phyloP scores from a whole-genome alignment of 768 basidiomycete genomes.

The Suillus clintonianus region DNA sequence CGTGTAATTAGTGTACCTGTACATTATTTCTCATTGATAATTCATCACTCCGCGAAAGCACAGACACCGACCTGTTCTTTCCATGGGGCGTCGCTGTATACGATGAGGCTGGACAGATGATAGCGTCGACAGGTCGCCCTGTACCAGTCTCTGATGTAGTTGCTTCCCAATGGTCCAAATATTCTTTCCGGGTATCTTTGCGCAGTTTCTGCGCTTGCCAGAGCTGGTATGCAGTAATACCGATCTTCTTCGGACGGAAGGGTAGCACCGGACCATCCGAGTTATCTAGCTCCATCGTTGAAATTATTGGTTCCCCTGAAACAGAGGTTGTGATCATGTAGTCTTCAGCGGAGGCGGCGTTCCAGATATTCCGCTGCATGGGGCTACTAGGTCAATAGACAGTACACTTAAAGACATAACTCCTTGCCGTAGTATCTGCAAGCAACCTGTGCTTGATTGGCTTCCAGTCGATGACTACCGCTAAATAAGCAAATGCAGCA shows the following conservation, averaged over 20 bases:
- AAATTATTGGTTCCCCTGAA: slow-evolving; percentile 57
- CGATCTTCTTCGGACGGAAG: slow-evolving; percentile 27
- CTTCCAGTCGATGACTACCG: slow-evolving; percentile 69
- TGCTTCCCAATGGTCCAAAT: slow-evolving; percentile 64
- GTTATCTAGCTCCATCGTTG: slow-evolving; percentile 43
- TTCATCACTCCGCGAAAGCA: not conserved
- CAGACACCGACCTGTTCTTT: slow-evolving; percentile 44
- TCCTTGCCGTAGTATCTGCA: slow-evolving; percentile 39
- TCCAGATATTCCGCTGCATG: slow-evolving; percentile 43
- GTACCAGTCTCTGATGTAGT: slow-evolving; percentile 56
- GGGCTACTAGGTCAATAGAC: not conserved
- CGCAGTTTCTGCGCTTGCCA: slow-evolving; percentile 63
- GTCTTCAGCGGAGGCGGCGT: slow-evolving; percentile 52
- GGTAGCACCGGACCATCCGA: slow-evolving; percentile 20
- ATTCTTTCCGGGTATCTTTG: slow-evolving; percentile 50
- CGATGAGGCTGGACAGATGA: slow-evolving; percentile 65
- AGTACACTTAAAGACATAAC: slow-evolving; percentile 6
- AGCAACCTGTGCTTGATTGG: slow-evolving; percentile 56
- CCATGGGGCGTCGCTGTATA: slow-evolving; percentile 68
- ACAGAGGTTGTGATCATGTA: slow-evolving; percentile 35
- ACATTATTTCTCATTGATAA: not conserved
- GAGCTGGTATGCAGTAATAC: slow-evolving; percentile 57
- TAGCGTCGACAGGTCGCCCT: slow-evolving; percentile 73
- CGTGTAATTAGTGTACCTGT: slow-evolving; percentile 54
- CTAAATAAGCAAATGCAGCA: not conserved